These are phyloP conservation scores for Stenogyne calaminthoides DNA, from an alignment of 305 asterid species.

Conservation along the genomic window DNA sequence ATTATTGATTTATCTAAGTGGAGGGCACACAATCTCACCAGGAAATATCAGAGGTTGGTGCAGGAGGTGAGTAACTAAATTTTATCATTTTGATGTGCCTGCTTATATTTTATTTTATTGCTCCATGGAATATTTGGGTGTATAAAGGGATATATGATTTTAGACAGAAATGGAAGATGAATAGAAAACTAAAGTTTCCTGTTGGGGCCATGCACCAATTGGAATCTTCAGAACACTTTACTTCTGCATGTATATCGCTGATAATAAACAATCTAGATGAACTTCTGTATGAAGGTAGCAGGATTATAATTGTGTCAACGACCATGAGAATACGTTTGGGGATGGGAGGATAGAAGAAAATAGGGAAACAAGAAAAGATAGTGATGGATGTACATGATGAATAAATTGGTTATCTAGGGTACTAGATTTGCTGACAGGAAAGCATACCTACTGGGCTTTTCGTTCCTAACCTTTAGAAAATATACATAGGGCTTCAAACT, in stretches of 20 bases:
- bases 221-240: conserved; percentile 19
- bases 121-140: not conserved
- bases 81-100: conserved; percentile 20
- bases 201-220: conserved; percentile 17
- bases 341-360: conserved; percentile 15
- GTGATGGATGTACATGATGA: not conserved
- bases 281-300: conserved; percentile 5
- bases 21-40: conserved; percentile 72
- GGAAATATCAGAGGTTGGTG: conserved; percentile 59
- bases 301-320: conserved; percentile 6
- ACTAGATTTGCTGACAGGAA: not conserved
- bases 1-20: conserved; percentile 74
- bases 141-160: conserved; percentile 4
- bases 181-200: conserved; percentile 9
- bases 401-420: not conserved
- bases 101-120: conserved; percentile 12
- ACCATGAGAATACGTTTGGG: not conserved
- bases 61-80: conserved; percentile 67
- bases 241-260: conserved; percentile 13
- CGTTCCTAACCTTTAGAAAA: not conserved
- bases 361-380: conserved; percentile 15
- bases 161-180: not conserved
- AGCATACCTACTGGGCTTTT: not conserved
- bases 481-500: not conserved
- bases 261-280: conserved; percentile 2